Conservation (phyloP, 129 eudicot genomes). For the Pseudognaphalium luteoalbum region DNA sequence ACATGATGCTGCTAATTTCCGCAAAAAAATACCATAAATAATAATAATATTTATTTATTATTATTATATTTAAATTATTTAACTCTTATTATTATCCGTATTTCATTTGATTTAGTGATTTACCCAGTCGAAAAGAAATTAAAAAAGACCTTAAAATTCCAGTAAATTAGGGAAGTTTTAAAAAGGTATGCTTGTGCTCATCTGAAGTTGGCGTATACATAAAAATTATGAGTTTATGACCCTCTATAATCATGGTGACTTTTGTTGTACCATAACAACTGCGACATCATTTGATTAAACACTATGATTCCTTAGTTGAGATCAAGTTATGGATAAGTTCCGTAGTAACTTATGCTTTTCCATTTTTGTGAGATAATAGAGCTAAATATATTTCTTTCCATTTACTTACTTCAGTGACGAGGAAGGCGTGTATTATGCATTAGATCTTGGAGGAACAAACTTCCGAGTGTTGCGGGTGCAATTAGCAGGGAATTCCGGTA, state of each 20-base stretch:
- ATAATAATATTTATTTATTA: too few species aligned
- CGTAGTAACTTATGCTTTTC: not conserved
- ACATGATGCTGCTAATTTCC: not conserved
- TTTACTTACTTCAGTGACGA: slow-evolving; percentile 52
- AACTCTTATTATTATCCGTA: not conserved
- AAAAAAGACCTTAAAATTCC: too few species aligned
- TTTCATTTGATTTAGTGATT: too few species aligned
- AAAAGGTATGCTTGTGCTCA: not conserved
- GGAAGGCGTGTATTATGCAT: slow-evolving; percentile 81
- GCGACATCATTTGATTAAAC: not conserved
- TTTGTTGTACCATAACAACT: not conserved
- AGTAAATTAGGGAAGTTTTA: too few species aligned
- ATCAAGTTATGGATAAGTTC: not conserved
- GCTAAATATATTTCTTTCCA: not conserved
- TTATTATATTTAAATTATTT: too few species aligned
- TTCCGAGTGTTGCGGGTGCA: slow-evolving; percentile 85
- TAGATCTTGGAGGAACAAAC: slow-evolving; percentile 98
- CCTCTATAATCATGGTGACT: too few species aligned
- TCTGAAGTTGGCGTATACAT: too few species aligned
- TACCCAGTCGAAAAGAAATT: too few species aligned
- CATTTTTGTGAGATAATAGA: not conserved
- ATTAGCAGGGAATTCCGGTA: slow-evolving; percentile 63
- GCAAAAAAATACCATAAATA: not conserved
- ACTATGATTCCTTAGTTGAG: not conserved
- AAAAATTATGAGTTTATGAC: too few species aligned